phyloP scores from a whole-genome alignment of 1,284 basidiomycete genomes.

The Golubevia pallescens region DNA sequence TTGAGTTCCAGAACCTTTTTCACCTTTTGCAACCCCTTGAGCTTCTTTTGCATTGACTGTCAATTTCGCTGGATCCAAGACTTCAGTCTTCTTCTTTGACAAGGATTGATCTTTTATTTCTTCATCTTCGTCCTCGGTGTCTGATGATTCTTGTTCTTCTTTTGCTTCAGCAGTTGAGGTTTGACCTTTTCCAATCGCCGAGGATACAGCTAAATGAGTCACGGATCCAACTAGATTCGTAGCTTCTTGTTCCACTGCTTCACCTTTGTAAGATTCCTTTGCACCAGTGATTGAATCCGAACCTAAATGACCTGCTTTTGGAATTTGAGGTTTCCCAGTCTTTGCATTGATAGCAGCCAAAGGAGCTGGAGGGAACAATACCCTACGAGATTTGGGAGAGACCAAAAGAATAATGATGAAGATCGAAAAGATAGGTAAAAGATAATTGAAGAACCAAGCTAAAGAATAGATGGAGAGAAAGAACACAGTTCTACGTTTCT shows the following conservation, averaged over 20 bases:
- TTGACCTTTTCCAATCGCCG: slow-evolving; percentile 34
- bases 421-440: slow-evolving; percentile 38
- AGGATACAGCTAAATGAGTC: slow-evolving; percentile 37
- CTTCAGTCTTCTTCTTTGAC: background rate
- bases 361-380: slow-evolving; percentile 69
- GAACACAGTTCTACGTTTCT: slow-evolving; percentile 66
- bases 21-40: background rate
- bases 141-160: background rate
- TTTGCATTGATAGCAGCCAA: slow-evolving; percentile 63
- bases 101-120: background rate
- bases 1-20: background rate
- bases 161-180: slow-evolving; percentile 2
- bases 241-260: slow-evolving; percentile 51
- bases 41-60: background rate
- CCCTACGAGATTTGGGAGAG: slow-evolving; percentile 66
- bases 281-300: slow-evolving; percentile 29
- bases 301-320: slow-evolving; percentile 52
- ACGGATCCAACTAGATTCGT: slow-evolving; percentile 43
- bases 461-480: slow-evolving; percentile 59
- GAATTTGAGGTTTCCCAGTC: slow-evolving; percentile 50
- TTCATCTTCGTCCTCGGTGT: background rate
- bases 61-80: background rate
- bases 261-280: slow-evolving; percentile 40
- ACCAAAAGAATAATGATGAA: slow-evolving; percentile 66
- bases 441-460: slow-evolving; percentile 11